Percentiles rank a stretch among this genome's conserved stretches.
phyloP scores from a whole-genome alignment of 345 rosid species.

The Nasturtium officinale region DNA sequence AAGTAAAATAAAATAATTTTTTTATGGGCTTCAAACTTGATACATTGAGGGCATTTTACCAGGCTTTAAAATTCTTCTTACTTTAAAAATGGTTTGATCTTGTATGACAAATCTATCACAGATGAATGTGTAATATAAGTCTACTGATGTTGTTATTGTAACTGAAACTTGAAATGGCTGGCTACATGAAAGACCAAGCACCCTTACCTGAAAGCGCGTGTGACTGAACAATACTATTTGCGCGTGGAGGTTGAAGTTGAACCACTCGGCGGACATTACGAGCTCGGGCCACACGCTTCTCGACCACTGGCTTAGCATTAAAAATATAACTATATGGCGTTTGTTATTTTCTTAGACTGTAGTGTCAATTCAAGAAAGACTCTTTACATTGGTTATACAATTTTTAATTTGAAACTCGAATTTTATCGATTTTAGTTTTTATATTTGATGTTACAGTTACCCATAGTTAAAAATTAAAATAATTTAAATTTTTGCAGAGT shows the following conservation, averaged over 20 bases:
- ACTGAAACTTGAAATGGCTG: not conserved
- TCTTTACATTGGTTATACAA: not conserved
- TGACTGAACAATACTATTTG: not conserved
- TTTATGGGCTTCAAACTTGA: not conserved
- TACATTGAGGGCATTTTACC: not conserved
- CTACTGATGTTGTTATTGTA: not conserved
- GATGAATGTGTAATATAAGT: not conserved
- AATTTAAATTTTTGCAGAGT: conserved; percentile 10
- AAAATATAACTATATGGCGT: not conserved
- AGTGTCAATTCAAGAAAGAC: conserved; percentile 4
- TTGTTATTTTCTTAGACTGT: not conserved
- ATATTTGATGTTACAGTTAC: not conserved
- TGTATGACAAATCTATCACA: not conserved
- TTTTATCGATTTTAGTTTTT: not conserved
- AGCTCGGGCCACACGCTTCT: conserved; percentile 39
- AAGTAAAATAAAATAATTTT: too few species aligned
- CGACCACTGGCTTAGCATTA: not conserved
- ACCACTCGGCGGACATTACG: conserved; percentile 49
- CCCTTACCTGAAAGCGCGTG: conserved; percentile 6
- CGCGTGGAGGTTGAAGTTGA: conserved; percentile 26
- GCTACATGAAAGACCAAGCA: not conserved
- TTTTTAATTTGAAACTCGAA: not conserved
- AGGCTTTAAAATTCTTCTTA: not conserved
- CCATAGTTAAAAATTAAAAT: not conserved
- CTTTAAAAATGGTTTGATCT: not conserved